Evolutionary conservation across 2,329 filamentous ascomycete species (phyloP), one percentile per base, ranked within the genome.

Genomic region (Tolypocladium inflatum): DNA sequence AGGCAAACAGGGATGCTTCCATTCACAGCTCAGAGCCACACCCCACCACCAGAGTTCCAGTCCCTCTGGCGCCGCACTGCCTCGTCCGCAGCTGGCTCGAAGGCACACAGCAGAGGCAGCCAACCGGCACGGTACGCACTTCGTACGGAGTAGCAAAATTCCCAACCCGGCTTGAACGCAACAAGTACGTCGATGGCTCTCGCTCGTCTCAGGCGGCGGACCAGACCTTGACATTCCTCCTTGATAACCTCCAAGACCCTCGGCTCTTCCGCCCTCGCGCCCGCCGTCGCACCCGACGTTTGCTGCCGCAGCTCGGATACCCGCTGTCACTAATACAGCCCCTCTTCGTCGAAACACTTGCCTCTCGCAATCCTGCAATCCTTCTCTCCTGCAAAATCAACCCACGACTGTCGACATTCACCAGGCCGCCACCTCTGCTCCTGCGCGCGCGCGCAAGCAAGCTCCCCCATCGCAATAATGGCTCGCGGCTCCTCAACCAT

Each of bases 401-500:
- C 21, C 23, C 23, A 4, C 43, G 23, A 23, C 21, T 11, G 15
- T 50, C 45, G 45, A 33, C 26, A 17, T 17, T 33, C 33, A 30
- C 15, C 23, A 3, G 8, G 19, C 48, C 30, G 30, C 48, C 30
- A 15, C 30, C 9, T 35, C 19, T 35, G 19, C 19, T 37, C 45
- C 30, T 35, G 19, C 48, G 30, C 48, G 19, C 48, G 42, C 21
- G 30, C 30, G 30, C 19, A 35, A 52, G 5, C 48, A 19, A 21
- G 7, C 30, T 35, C 30, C 48, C 21, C 26, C n/a, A 39, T 21
- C 52, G 51, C 56, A 54, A 35, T 21, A 45, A 57, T 57, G 56
- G 56, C 56, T 5, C 56, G 55, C 48, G n/a, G 35, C 48, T 57
- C 59, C 50, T 61, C 59, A n/a, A 56, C 59, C 33, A 37, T 61